phyloP scores from a whole-genome alignment of 768 basidiomycete genomes.

The Russula earlei region DNA sequence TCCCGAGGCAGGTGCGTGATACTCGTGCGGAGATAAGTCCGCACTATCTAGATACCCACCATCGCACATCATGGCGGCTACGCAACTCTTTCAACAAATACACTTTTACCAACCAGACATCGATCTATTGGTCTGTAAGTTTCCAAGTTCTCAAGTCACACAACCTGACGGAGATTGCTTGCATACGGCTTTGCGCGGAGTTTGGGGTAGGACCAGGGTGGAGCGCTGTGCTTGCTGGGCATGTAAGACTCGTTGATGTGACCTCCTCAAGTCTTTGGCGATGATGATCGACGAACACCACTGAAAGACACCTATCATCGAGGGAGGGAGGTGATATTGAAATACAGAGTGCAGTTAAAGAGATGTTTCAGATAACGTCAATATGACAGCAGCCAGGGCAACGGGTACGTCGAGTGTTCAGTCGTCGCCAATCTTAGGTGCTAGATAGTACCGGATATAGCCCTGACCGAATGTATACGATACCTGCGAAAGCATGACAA shows the following conservation, averaged over 20 bases:
- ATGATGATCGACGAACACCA: not conserved
- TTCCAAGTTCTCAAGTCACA: too few relatives aligned
- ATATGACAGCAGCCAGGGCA: not conserved
- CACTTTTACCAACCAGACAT: too few relatives aligned
- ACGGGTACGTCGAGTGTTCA: slow-evolving; percentile 29
- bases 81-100: too few relatives aligned
- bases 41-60: too few relatives aligned
- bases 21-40: too few relatives aligned
- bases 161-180: too few relatives aligned
- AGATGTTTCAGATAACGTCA: not conserved
- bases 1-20: not conserved
- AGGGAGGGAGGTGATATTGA: not conserved
- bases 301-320: not conserved
- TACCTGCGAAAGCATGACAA: slow-evolving; percentile 40
- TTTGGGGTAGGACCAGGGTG: too few relatives aligned
- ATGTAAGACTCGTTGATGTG: not conserved
- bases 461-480: slow-evolving; percentile 87
- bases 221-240: too few relatives aligned
- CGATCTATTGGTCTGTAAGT: too few relatives aligned
- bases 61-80: too few relatives aligned
- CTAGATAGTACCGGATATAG: slow-evolving; percentile 87
- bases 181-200: too few relatives aligned
- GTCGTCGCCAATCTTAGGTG: slow-evolving; percentile 90
- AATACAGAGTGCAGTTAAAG: slow-evolving; percentile 4
- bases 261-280: too few relatives aligned